A percentile compares a stretch with the other conserved stretches of the same genome.
Conservation (phyloP, 1,284 basidiomycete species). For the Cystobasidium sp. region DNA sequence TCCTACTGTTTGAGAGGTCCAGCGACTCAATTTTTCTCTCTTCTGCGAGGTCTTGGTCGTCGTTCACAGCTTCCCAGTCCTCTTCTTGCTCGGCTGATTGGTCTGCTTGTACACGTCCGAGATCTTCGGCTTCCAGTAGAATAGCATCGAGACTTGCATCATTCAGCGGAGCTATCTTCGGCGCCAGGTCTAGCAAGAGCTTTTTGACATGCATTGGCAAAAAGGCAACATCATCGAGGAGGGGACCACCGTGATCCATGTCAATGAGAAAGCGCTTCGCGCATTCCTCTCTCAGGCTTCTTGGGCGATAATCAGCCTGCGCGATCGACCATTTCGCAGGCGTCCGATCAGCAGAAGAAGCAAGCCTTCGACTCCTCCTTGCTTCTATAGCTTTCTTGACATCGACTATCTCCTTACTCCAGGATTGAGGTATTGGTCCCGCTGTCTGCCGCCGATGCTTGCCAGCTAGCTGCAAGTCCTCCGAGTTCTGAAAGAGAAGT, state of each 20-base stretch:
- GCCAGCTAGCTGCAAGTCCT: constrained; percentile 27
- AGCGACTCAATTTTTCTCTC: constrained; percentile 15
- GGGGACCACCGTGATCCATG: constrained; percentile 15
- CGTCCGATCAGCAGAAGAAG: too few species aligned
- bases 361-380: not conserved
- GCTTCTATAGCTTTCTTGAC: not conserved
- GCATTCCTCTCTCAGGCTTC: constrained; percentile 32
- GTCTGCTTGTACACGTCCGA: not conserved
- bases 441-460: constrained; percentile 22
- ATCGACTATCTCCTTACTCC: constrained; percentile 15
- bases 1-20: not conserved
- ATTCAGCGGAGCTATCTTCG: constrained; percentile 20
- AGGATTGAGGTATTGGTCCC: constrained; percentile 31
- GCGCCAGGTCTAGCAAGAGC: constrained; percentile 13
- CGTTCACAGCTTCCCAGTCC: constrained; percentile 16
- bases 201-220: constrained; percentile 29
- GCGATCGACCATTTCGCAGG: not conserved
- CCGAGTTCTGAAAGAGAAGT: constrained; percentile 15
- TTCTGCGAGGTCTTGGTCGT: not conserved
- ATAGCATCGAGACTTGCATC: constrained; percentile 26
- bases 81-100: not conserved
- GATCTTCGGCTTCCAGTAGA: constrained; percentile 25
- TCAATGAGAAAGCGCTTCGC: constrained; percentile 10
- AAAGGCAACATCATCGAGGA: constrained; percentile 25
- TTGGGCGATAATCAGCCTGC: not conserved